Evolutionary conservation across 1,284 basidiomycete genomes (phyloP).

Genomic region (Ustilago vetiveriae): DNA sequence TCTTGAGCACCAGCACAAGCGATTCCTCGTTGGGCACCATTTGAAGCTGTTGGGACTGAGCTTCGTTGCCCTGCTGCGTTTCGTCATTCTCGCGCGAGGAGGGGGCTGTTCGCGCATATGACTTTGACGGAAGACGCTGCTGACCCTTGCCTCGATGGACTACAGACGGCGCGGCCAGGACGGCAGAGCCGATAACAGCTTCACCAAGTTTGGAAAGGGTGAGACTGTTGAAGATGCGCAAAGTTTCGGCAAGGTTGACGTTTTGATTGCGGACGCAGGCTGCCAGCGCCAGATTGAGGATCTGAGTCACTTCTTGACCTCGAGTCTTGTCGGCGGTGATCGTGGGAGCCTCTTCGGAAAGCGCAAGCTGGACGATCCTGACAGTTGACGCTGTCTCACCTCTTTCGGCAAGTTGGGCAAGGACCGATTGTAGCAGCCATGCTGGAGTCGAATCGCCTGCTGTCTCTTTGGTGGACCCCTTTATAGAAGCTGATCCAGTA

Average conservation of each 20-base stretch:
- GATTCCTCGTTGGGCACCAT: constrained; percentile 34
- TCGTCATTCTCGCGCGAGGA: not conserved
- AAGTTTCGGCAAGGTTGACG: constrained; percentile 13
- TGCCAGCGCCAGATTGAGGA: constrained; percentile 22
- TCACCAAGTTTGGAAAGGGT: constrained; percentile 14
- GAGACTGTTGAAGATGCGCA: constrained; percentile 28
- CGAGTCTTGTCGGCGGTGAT: not conserved
- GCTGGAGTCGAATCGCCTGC: constrained; percentile 8
- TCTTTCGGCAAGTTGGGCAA: constrained; percentile 23
- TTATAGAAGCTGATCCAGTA: not conserved
- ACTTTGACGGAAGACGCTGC: no score
- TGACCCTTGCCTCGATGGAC: not conserved
- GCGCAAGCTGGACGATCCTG: constrained; percentile 24
- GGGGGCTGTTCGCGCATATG: no score
- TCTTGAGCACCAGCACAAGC: constrained; percentile 25
- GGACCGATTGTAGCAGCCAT: constrained; percentile 36
- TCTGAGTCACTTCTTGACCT: not conserved
- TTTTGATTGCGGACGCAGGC: constrained; percentile 14
- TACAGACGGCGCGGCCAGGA: not conserved
- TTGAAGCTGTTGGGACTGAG: not conserved
- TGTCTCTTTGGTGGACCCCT: not conserved
- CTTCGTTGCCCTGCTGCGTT: no score
- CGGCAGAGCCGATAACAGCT: not conserved
- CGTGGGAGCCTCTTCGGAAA: constrained; percentile 4
- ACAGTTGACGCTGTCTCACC: constrained; percentile 15